Conservation (phyloP, 108 stramenopile species). For the Nitzschia palea region DNA sequence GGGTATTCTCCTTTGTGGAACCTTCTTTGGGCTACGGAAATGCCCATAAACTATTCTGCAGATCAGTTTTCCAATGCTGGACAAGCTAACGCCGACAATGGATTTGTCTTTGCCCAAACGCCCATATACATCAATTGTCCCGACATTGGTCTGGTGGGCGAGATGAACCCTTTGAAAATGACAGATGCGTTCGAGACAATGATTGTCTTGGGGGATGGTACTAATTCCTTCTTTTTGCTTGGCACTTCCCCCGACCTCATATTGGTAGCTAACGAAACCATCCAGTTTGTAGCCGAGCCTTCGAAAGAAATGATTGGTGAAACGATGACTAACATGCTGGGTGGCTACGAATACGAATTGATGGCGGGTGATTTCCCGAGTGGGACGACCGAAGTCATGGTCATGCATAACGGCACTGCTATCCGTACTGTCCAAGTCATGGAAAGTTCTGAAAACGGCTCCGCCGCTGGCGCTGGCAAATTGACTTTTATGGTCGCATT, state of each 20-base stretch:
- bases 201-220: not conserved
- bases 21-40: conserved; percentile 20
- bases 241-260: conserved; percentile 12
- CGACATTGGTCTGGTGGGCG: conserved; percentile 21
- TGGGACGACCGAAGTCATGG: conserved; percentile 2
- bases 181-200: not conserved
- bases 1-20: conserved; percentile 37
- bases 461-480: too few species aligned
- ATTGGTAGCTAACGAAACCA: not conserved
- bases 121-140: conserved; percentile 35
- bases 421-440: conserved; percentile 29
- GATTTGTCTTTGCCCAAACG: conserved; percentile 8
- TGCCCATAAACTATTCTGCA: conserved; percentile 29
- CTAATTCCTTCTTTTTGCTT: conserved; percentile 9
- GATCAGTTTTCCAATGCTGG: conserved; percentile 16
- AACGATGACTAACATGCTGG: conserved; percentile 21
- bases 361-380: conserved; percentile 12
- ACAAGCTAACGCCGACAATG: conserved; percentile 14
- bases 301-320: not conserved
- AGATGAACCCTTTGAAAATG: conserved; percentile 1
- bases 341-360: conserved; percentile 21
- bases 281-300: conserved; percentile 15
- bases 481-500: too few species aligned
- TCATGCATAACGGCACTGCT: conserved; percentile 1
- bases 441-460: too few species aligned